Evolutionary conservation across 176 grass and related monocot genomes (phyloP).

Genomic region (Triticum aestivum): IWGSC_CS_RefSeq_v2.1 NC_057796.1:421851501-421852000

Average conservation of each 20-base stretch:
- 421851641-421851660: not conserved
- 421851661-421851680: conserved; percentile 16
- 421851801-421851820: conserved; percentile 14
- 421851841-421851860: not conserved
- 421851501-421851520: conserved; percentile 11
- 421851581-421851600: not conserved
- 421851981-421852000: conserved; percentile 69
- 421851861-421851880: not conserved
- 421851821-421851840: not conserved
- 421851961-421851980: conserved; percentile 54
- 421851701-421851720: not conserved
- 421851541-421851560: not conserved
- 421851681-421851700: not conserved
- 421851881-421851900: conserved; percentile 15
- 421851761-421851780: not conserved
- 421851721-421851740: not conserved
- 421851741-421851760: not conserved
- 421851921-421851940: conserved; percentile 63
- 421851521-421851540: not conserved
- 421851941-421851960: conserved; percentile 59
- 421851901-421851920: conserved; percentile 69
- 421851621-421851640: not conserved
- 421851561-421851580: not conserved
- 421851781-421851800: not conserved
- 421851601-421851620: not conserved